Evolutionary conservation across 2,329 filamentous ascomycete species (phyloP).

Genomic region (Calonectria pteridis): DNA sequence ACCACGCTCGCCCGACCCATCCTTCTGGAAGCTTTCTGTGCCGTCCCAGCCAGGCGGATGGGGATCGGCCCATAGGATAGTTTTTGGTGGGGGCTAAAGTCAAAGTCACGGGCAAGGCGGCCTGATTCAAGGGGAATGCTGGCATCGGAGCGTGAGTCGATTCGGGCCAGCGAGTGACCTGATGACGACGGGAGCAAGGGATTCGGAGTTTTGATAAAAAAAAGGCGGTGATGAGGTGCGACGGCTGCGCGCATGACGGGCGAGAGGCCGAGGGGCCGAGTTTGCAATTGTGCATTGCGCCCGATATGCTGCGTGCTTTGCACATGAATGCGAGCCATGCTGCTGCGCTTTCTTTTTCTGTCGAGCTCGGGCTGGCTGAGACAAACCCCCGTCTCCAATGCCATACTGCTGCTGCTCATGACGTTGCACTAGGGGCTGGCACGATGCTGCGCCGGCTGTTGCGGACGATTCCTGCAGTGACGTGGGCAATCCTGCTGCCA

Average conservation of each 20-base stretch:
- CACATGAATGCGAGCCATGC: background rate
- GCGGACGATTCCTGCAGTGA: slow-evolving; percentile 15
- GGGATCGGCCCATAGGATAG: slow-evolving; percentile 2
- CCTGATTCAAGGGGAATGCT: slow-evolving; percentile 3
- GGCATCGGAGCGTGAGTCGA: background rate
- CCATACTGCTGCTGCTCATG: background rate
- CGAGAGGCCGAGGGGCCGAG: background rate
- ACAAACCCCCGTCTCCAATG: slow-evolving; percentile 4
- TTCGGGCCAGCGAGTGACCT: slow-evolving; percentile 10
- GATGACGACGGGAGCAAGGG: background rate
- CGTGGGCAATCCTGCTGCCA: slow-evolving; percentile 29
- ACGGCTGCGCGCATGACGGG: background rate
- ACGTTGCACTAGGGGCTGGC: slow-evolving; percentile 1
- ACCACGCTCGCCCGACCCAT: background rate
- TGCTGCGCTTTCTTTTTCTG: background rate
- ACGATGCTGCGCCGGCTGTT: background rate
- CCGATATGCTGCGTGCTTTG: background rate
- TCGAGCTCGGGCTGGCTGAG: background rate
- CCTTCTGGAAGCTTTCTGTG: slow-evolving; percentile 13
- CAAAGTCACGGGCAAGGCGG: background rate
- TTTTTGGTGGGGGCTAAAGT: background rate
- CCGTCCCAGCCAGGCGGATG: slow-evolving; percentile 9
- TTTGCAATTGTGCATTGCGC: background rate
- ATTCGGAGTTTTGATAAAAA: background rate
- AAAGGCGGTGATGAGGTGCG: background rate